Base-by-base conservation (phyloP, 768 basidiomycete species). In the Agrocybe praecox region DNA sequence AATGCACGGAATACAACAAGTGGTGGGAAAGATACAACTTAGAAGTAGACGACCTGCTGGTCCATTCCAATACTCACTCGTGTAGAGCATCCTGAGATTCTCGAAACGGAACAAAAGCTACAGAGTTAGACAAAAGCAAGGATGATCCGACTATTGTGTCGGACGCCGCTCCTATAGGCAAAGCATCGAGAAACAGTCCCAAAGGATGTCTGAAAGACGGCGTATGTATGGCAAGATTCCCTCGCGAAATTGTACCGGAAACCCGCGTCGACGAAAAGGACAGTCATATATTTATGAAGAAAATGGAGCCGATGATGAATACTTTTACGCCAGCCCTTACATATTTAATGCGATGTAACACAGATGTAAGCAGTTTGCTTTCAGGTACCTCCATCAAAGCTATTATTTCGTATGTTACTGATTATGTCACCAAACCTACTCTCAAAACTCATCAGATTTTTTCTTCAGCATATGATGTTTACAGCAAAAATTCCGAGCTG, bases 371-470 rank as follows among this genome's bases (percentile, higher is more conserved):
- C 0, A 70, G 70, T 52, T 48, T 79, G 1, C 48, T 71, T 17
- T 77, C 74, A 18, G 77, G 77, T 0, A 79, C 77, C 3, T 64
- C 72, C 0, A 67, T 80, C 1, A 76, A 77, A 49, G 67, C 74
- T 15, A 65, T 76, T 2, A 55, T 77, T 0, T 62, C 69, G 19
- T 79, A 78, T 64, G 67, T 78, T 0, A 67, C 77, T 5, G 76
- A 81, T 33, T 81, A 81, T 60, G 68, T 80, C 0, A 78, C 75
- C 0, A 81, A 81, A 58, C 45, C 65, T 0, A 43, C 62, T 1
- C 56, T 81, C 11, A 80, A 78, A 45, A 76, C 73, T 0, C 67
- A 76, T 61, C 63, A 62, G 14, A 66, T 76, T 23, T 78, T 79
- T 55, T 53, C 59, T 0, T 58, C 62, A 4, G 51, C 52, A 14